phyloP scores from a whole-genome alignment of 2,329 filamentous ascomycete species.

The Fusarium chlamydosporum region DNA sequence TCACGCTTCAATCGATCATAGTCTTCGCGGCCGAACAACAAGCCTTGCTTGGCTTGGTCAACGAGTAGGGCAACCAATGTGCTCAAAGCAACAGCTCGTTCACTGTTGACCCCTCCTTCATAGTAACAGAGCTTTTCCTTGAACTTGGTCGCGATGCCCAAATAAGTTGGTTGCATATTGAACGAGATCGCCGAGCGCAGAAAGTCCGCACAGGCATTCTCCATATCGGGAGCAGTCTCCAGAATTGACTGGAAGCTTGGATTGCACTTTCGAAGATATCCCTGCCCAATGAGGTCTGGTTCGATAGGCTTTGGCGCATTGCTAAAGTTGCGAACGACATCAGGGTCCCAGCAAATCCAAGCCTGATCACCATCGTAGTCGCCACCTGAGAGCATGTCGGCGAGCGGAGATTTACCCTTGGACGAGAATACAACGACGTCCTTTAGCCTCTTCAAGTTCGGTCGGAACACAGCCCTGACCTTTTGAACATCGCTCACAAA shows the following conservation, averaged over 20 bases:
- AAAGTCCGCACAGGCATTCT: constrained; percentile 59
- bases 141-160: constrained; percentile 75
- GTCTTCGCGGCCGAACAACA: constrained; percentile 59
- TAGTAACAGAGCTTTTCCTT: constrained; percentile 75
- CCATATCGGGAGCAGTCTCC: constrained; percentile 50
- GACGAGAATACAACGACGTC: constrained; percentile 85
- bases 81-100: constrained; percentile 64
- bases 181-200: constrained; percentile 70
- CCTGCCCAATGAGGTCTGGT: constrained; percentile 60
- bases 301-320: constrained; percentile 63
- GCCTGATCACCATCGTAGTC: constrained; percentile 87
- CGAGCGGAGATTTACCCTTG: constrained; percentile 73
- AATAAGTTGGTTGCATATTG: constrained; percentile 67
- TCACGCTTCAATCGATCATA: constrained; percentile 32
- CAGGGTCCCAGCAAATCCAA: constrained; percentile 81
- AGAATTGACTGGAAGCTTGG: constrained; percentile 63
- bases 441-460: constrained; percentile 75
- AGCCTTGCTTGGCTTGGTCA: constrained; percentile 70
- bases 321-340: constrained; percentile 74
- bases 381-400: constrained; percentile 80
- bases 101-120: constrained; percentile 63
- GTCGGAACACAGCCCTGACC: constrained; percentile 70
- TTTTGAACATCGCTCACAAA: constrained; percentile 80
- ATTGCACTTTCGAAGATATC: constrained; percentile 66
- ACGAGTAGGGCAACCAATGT: constrained; percentile 68